These are phyloP conservation scores for Chlorella vulgaris DNA, from an alignment of 139 green algal genomes.

Conservation along the genomic window DNA sequence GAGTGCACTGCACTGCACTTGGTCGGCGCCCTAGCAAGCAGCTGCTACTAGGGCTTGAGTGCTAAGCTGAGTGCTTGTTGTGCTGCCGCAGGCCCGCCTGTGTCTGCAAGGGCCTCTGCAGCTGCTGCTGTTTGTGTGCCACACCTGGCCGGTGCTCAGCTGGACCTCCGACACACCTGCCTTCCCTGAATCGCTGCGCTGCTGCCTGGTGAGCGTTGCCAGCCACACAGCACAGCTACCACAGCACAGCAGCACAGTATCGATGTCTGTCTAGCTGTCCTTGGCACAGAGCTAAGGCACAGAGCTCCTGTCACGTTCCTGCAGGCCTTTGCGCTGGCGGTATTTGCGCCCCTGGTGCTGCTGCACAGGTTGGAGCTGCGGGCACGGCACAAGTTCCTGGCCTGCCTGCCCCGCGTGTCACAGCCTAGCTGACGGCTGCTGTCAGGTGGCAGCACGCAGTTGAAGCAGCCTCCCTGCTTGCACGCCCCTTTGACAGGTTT, in stretches of 20 bases:
- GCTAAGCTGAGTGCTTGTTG: no score
- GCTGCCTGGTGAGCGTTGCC: neutral
- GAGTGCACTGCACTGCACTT: no score
- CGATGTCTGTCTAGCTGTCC: no score
- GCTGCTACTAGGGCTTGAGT: no score
- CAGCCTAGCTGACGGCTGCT: neutral
- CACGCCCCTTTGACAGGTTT: no score
- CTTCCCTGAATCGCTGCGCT: neutral
- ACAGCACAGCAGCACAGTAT: no score
- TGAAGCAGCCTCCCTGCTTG: no score
- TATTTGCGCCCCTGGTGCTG: neutral
- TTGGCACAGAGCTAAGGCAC: no score
- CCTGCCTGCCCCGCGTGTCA: neutral
- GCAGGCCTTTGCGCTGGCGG: neutral
- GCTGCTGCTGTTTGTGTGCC: neutral
- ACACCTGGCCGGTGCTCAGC: no score
- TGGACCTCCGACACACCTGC: no score
- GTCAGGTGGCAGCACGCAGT: neutral
- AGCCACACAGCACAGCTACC: neutral
- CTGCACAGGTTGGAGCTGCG: neutral
- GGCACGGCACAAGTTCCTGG: neutral
- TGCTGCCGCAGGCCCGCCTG: neutral
- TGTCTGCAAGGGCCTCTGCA: conserved; percentile 10
- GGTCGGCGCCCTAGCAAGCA: no score
- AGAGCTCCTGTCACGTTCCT: no score